Evolutionary conservation across 176 grass and related monocot species (phyloP), one percentile per base, ranked within the genome.

Genomic region (Hordeum marinum): DNA sequence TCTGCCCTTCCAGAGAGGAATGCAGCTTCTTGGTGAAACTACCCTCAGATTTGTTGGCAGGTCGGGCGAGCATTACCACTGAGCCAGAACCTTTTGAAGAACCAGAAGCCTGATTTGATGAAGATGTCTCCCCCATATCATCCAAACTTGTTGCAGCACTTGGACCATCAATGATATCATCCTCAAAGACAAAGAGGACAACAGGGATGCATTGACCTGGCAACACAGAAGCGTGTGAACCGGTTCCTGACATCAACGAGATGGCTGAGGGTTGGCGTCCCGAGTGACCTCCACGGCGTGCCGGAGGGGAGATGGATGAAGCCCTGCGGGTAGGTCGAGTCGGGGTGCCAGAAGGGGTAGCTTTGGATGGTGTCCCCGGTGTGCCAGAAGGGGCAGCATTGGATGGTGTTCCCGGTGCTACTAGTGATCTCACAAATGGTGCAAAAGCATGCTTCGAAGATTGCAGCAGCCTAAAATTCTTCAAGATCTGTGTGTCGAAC

Each of bases 111-210:
- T 86, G 90, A 55, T 76, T 84, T 68, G 83, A 79, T 74, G 90
- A 90, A 43, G 80, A 77, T 52, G 57, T 14, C 63, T 94, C 93
- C 55, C 11, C 37, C 43, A 32, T 72, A 91, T 94, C 91, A 87
- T 98, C 93, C 10, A 43, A 50, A 83, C 40, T 98, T 64, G 79
- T 1, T 20, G 58, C 43, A 76, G 63, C 46, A 83, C 55, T 90
- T 73, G 89, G 77, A 79, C 43, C 83, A 87, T 98, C 91, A 71
- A 81, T 31, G 7, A 76, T 6, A 68, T 90, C 86, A 83, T 94
- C 93, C 83, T 89, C 76, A 57, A 98, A 94, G 31, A 95, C 93
- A 89, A 98, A 98, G 81, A 98, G 93, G 79, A 95, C 88, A 84
- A 90, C 85, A 46, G 96, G 96, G 58, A 94, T 71, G 75, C 91